Base-by-base conservation (phyloP, 108 stramenopile genomes). In the Skeletonema costatum region DNA sequence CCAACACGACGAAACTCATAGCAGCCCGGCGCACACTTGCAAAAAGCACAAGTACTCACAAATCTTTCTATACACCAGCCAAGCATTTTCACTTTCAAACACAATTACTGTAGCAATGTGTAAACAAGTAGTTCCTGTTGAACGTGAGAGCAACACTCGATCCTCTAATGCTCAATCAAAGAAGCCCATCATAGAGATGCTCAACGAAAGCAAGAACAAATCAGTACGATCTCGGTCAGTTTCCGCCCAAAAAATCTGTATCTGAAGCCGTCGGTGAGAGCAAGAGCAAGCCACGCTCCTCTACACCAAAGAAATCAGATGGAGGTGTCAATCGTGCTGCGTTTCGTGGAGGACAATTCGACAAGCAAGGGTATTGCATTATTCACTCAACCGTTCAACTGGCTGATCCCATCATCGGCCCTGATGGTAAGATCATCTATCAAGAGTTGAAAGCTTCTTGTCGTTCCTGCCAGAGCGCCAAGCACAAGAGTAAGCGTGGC, bases 351-450 rank as follows among this genome's bases (percentile, higher is more conserved):
- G 77, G 70, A 2, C 30, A 60, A 36, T 78, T 78, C 41, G 77
- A 78, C 70, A 78, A 78, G 29, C 21, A 32, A 21, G 77, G 77
- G 17, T 78, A 56, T 51, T 78, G 77, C 56, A 46, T 78, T 13
- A 36, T 14, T 6, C 77, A 78, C 61, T 56, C 64, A 33, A 78
- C 39, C 32, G 35, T 63, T 10, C 70, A 78, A 46, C 77, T 78
- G 4, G 32, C 48, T 31, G 50, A 78, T 5, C 77, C 70, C 38
- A 78, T 71, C 32, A 3, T 25, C 8, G 71, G 71, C 16, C 64
- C 64, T 3, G 38, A 71, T 42, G 77, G 77, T n/a, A 78, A 71
- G 56, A 32, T 71, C 9, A 32, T 66, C 38, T 78, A 78, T 17
- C 68, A 71, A 66, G 77, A 78, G 19, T 64, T 78, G 38, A 78